Conservation (phyloP, 345 rosid species). For the Luvunga scandens region DNA sequence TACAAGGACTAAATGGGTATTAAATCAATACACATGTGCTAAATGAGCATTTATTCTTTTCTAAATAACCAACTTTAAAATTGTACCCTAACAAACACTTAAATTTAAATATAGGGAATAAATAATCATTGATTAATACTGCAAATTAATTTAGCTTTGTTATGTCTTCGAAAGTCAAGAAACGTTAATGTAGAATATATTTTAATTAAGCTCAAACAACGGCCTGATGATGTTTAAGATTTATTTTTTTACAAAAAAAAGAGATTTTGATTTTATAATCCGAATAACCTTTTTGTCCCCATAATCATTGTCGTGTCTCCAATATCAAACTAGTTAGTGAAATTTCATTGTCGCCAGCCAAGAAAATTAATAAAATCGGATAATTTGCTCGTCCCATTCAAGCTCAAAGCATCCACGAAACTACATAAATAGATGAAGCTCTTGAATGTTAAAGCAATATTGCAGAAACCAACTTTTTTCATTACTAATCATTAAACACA, state of each 20-base stretch:
- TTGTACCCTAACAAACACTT: too few relatives aligned
- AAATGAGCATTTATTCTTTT: too few relatives aligned
- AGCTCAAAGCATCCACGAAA: background rate
- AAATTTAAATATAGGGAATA: too few relatives aligned
- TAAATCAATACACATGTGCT: too few relatives aligned
- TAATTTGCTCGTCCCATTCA: background rate
- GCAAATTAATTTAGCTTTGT: background rate
- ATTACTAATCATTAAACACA: background rate
- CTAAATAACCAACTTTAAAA: too few relatives aligned
- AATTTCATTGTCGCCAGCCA: background rate
- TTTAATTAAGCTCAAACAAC: background rate
- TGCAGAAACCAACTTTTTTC: background rate
- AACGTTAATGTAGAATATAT: background rate
- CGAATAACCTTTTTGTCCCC: background rate
- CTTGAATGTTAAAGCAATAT: background rate
- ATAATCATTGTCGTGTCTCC: background rate
- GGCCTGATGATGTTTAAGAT: background rate
- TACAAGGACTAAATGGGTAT: accelerated
- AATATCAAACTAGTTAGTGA: background rate
- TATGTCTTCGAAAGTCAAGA: background rate
- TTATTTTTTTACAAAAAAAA: too few relatives aligned
- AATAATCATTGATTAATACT: background rate
- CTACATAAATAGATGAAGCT: background rate
- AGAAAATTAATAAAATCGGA: background rate
- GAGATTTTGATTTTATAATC: background rate